Evolutionary conservation across 345 rosid species (phyloP).

Genomic region (Salix dunnii): DNA sequence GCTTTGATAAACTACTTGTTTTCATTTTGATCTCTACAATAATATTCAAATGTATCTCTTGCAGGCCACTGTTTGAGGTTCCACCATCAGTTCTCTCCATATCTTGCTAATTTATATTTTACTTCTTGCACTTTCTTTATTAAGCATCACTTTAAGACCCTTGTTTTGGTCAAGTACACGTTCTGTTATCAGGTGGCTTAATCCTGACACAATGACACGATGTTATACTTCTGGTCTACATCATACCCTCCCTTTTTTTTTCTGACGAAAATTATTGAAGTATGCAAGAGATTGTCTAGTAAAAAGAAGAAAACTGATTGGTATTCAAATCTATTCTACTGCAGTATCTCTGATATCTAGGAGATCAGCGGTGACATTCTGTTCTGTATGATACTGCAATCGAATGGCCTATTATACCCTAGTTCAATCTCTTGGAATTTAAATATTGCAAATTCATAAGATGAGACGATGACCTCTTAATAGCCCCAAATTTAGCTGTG

Average conservation of each 20-base stretch:
- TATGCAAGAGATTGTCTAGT: not conserved
- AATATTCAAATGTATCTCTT: no score
- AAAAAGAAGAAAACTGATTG: not conserved
- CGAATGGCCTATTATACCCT: not conserved
- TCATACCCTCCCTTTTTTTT: not conserved
- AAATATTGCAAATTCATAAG: not conserved
- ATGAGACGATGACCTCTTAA: not conserved
- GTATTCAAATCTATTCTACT: not conserved
- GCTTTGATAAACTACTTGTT: not conserved
- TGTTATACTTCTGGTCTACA: not conserved
- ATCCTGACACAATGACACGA: not conserved
- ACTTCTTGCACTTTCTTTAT: no score
- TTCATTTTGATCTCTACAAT: not conserved
- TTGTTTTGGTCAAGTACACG: not conserved
- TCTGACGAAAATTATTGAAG: not conserved
- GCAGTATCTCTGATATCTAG: not conserved
- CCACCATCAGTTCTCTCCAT: not conserved
- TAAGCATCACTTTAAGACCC: not conserved
- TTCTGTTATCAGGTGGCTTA: not conserved
- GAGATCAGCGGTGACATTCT: not conserved
- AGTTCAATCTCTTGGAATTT: not conserved
- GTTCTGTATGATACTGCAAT: not conserved
- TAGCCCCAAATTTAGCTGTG: not conserved
- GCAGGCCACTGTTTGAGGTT: not conserved
- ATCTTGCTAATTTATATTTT: no score